These are phyloP conservation scores for Oxytropis ochrocephala DNA, from an alignment of 306 rosid species.

Conservation along the genomic window DNA sequence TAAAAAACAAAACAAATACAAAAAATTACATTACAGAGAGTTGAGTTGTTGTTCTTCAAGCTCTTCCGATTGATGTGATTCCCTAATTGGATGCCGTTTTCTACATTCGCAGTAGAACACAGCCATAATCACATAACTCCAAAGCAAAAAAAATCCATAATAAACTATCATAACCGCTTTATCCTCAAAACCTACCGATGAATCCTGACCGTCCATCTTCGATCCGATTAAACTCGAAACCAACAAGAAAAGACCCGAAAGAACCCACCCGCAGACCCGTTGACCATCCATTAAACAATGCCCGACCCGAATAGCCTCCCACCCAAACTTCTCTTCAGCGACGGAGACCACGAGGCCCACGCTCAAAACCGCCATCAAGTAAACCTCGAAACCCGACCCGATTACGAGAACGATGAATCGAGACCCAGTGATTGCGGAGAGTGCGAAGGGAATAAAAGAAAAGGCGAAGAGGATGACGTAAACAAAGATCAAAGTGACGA, in stretches of 20 bases:
- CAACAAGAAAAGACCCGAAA: constrained; percentile 42
- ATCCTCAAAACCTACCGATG: constrained; percentile 14
- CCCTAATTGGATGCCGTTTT: constrained; percentile 30
- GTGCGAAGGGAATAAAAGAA: constrained; percentile 22
- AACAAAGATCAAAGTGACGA: constrained; percentile 45
- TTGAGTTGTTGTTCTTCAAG: neutral
- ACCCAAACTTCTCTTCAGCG: constrained; percentile 59
- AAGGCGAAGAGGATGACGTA: constrained; percentile 40
- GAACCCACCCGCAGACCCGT: constrained; percentile 42
- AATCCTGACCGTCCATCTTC: constrained; percentile 38
- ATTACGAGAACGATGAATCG: neutral
- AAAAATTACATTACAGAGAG: constrained; percentile 1
- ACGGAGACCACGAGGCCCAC: constrained; percentile 54
- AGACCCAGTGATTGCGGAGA: constrained; percentile 17
- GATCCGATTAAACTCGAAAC: constrained; percentile 34
- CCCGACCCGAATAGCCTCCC: constrained; percentile 55
- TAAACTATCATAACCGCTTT: constrained; percentile 36
- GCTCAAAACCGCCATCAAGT: constrained; percentile 56
- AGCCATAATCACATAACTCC: constrained; percentile 49
- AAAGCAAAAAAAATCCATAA: constrained; percentile 46
- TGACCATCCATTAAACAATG: constrained; percentile 43
- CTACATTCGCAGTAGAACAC: constrained; percentile 67
- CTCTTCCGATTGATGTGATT: neutral
- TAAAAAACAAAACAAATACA: neutral
- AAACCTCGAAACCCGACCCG: constrained; percentile 40